phyloP scores from a whole-genome alignment of 2,329 filamentous ascomycete species.

The Trichoderma lentiforme region DNA sequence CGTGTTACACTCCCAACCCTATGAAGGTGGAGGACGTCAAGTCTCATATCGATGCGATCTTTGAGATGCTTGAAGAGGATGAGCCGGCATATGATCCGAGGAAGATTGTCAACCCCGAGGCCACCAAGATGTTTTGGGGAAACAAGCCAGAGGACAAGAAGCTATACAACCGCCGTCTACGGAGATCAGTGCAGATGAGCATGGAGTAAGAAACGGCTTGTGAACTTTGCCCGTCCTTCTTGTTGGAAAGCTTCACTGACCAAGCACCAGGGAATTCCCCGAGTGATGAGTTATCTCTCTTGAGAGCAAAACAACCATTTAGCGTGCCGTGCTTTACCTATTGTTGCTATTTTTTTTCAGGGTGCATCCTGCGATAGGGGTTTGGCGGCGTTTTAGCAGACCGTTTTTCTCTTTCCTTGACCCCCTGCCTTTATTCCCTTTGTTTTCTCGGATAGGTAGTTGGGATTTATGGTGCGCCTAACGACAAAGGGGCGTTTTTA shows the following conservation, averaged over 20 bases:
- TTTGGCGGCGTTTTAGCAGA: conserved; percentile 15
- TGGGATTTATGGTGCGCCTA: not conserved
- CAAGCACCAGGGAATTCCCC: conserved; percentile 31
- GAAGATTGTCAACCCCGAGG: conserved; percentile 81
- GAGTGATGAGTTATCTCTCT: conserved; percentile 25
- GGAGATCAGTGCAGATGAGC: conserved; percentile 70
- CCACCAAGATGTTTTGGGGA: conserved; percentile 85
- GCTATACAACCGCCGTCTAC: conserved; percentile 75
- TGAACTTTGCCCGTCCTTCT: not conserved
- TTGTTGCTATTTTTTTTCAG: not conserved
- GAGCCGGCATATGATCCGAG: conserved; percentile 85
- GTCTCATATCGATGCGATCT: conserved; percentile 79
- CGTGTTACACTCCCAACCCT: conserved; percentile 72
- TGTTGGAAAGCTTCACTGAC: not conserved
- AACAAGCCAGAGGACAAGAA: conserved; percentile 69
- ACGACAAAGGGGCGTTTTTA: conserved; percentile 10
- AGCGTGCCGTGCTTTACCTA: not conserved
- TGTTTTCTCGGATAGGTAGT: not conserved
- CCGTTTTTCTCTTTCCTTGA: not conserved
- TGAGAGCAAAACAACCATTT: not conserved
- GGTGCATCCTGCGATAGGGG: not conserved
- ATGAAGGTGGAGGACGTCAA: conserved; percentile 69
- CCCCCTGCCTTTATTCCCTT: not conserved
- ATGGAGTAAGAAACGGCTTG: conserved; percentile 51
- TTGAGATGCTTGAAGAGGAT: conserved; percentile 82